Evolutionary conservation across 345 rosid genomes (phyloP), one percentile per base, ranked within the genome.

Genomic region (Cardiospermum halicacabum): DNA sequence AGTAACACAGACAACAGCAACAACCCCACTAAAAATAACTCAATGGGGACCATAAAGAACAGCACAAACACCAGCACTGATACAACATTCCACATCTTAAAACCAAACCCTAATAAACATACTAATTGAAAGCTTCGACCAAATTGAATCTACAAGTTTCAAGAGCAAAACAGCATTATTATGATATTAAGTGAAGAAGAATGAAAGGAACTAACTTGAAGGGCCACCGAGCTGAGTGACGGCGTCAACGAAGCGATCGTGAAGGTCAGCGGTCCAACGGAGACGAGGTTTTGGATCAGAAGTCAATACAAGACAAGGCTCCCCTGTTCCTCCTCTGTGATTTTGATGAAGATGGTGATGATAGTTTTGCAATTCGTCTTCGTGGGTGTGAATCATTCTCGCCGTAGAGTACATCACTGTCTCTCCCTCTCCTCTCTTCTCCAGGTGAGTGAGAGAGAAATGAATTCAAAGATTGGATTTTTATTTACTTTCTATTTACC

Each of bases 281-380:
- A 90, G 97, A 62, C 92, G 94, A 12, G 95, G 97, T 76, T 90
- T 90, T 54, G 92, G 97, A 71, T 90, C 97, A 28, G 97, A 81
- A 66, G 97, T 87, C 80, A 90, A 78, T 25, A 90, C 92, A 24
- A 90, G 82, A 69, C 89, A 84, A 9, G 89, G 87, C 66, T 79
- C 95, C 56, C 77, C 77, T 11, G 34, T 15, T 56, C 56, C 72
- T 19, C 57, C 78, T 8, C 74, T 51, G 51, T 55, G 67, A 49
- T 54, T 60, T 60, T 54, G 60, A 28, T 27, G 22, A 56, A n/a
- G 42, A 6, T 61, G 50, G 40, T 26, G 32, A 40, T 56, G 65
- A 53, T 51, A 50, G 26, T 18, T 50, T 8, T 57, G 69, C 49
- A 72, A 62, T 8, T 77, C 79, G 25, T 69, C 74, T 53, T 74